phyloP scores from a whole-genome alignment of 1,139 yeast genomes.

The Debaryomycetaceae sp. region DNA sequence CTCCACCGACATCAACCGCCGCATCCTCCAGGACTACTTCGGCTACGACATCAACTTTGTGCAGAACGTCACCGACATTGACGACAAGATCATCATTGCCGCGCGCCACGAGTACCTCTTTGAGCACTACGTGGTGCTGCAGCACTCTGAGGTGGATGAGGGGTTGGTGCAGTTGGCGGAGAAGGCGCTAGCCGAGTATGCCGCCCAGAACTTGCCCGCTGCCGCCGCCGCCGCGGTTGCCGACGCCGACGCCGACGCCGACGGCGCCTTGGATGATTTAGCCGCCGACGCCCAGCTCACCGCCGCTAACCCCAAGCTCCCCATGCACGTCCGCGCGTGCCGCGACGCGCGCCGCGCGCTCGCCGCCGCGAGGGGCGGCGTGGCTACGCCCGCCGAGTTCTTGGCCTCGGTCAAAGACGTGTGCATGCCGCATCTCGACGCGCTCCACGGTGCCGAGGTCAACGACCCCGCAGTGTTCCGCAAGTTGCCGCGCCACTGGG shows the following conservation, averaged over 20 bases:
- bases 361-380: conserved; percentile 11
- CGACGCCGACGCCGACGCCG: no score
- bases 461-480: conserved; percentile 83
- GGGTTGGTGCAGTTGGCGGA: conserved; percentile 37
- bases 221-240: no score
- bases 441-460: conserved; percentile 65
- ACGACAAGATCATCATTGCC: conserved; percentile 90
- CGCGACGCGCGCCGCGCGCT: conserved; percentile 47
- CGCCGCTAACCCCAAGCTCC: conserved; percentile 67
- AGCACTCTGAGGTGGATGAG: conserved; percentile 21
- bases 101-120: conserved; percentile 88
- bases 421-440: conserved; percentile 69
- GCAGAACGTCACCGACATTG: conserved; percentile 96
- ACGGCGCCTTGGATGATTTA: conserved; percentile 12
- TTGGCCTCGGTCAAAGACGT: conserved; percentile 60
- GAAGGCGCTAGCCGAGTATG: conserved; percentile 46
- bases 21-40: conserved; percentile 84
- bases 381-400: conserved; percentile 28
- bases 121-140: conserved; percentile 45
- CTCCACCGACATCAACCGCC: conserved; percentile 85
- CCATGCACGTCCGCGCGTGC: conserved; percentile 77
- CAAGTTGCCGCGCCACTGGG: conserved; percentile 87
- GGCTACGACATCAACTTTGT: conserved; percentile 84
- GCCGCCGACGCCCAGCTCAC: no score
- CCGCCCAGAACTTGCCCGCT: conserved; percentile 56